phyloP scores from a whole-genome alignment of 495 filamentous ascomycete genomes.

The Trichocladium uniseriatum region DNA sequence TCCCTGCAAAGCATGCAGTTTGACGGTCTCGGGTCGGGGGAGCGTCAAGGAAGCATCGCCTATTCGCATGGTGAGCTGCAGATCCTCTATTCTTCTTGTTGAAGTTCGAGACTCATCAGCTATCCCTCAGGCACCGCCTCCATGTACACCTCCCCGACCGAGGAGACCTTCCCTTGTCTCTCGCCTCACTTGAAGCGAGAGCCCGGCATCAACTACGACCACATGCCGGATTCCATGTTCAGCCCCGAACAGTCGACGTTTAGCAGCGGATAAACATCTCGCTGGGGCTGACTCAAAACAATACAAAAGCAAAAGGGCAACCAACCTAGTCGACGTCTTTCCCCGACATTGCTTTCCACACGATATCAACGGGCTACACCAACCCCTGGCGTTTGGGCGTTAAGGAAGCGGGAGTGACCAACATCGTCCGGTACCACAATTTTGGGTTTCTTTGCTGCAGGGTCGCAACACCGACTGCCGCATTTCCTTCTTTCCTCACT shows the following conservation, averaged over 20 bases:
- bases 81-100: not conserved
- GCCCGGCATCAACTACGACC: conserved; percentile 22
- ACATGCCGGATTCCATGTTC: conserved; percentile 27
- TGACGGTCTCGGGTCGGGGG: conserved; percentile 9
- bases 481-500: no score
- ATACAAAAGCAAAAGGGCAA: no score
- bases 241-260: conserved; percentile 13
- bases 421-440: no score
- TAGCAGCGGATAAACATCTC: not conserved
- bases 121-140: not conserved
- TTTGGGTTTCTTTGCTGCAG: no score
- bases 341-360: no score
- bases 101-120: not conserved
- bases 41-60: conserved; percentile 19
- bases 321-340: no score
- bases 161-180: conserved; percentile 8
- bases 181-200: conserved; percentile 17
- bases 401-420: no score
- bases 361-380: no score
- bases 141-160: conserved; percentile 16
- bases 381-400: no score
- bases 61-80: conserved; percentile 22
- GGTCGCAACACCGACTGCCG: no score
- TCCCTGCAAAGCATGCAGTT: conserved; percentile 10
- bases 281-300: not conserved